Conservation (phyloP, 2,329 filamentous ascomycete species). For the Epicoccum nigrum region DNA sequence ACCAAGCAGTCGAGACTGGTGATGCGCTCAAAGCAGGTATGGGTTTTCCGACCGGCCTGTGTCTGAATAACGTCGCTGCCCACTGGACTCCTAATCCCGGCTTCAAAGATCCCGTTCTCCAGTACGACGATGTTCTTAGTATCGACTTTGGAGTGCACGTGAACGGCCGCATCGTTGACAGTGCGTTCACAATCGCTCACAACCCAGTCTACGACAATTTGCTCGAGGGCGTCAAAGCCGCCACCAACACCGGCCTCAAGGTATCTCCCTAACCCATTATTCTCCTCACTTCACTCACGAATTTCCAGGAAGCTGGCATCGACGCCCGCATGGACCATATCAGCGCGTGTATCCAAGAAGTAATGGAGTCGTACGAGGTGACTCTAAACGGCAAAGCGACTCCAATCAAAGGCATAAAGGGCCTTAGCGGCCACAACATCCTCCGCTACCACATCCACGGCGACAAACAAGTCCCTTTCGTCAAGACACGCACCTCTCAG, state of each 20-base stretch:
- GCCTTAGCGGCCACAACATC: conserved; percentile 91
- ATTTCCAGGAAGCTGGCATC: conserved; percentile 76
- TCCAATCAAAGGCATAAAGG: conserved; percentile 81
- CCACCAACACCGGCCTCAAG: conserved; percentile 76
- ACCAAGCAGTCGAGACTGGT: conserved; percentile 75
- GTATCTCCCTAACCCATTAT: background rate
- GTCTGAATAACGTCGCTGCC: conserved; percentile 80
- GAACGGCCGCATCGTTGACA: conserved; percentile 73
- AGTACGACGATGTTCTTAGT: conserved; percentile 75
- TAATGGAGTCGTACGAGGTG: conserved; percentile 91
- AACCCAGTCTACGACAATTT: conserved; percentile 72
- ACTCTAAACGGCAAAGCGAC: conserved; percentile 77
- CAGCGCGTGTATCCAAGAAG: conserved; percentile 82
- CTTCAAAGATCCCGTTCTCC: conserved; percentile 76
- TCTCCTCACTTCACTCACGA: conserved; percentile 2
- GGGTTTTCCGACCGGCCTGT: conserved; percentile 83
- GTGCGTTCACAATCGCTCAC: conserved; percentile 71
- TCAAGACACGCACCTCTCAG: conserved; percentile 81
- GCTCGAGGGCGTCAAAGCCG: conserved; percentile 68
- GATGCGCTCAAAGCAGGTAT: conserved; percentile 79
- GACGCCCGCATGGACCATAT: conserved; percentile 87
- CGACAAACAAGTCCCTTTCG: conserved; percentile 88
- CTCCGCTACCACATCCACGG: conserved; percentile 89
- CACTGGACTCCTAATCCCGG: conserved; percentile 87
- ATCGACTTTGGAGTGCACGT: conserved; percentile 74